Base-by-base conservation (phyloP, 208 protist genomes). In the Lotmaria passim region DNA sequence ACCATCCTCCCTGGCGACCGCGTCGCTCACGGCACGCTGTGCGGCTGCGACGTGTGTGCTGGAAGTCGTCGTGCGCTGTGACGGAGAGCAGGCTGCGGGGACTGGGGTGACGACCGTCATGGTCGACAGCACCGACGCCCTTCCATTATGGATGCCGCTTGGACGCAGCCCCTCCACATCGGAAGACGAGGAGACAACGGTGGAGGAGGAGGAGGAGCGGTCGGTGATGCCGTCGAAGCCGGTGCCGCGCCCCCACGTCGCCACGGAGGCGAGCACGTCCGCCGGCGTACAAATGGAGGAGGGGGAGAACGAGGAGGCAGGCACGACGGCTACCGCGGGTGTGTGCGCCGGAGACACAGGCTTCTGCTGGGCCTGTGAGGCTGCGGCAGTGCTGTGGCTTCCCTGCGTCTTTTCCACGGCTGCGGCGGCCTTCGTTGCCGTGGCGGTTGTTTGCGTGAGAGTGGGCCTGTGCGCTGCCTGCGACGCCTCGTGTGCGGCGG, bases 151-250 rank as follows among this genome's bases (percentile, higher is more conserved):
- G 11, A 28, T 12, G n/a, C 2, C 41, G 21, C 26, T 23, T 33
- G 39, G 26, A 41, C 23, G 57, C n/a, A 15, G 31, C 23, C 28
- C 41, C 7, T 53, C 53, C 33, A 26, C 15, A 19, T 17, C 28
- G 51, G 28, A 11, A 10, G n/a, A 2, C 7, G 53, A 59, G 7
- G 53, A 3, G 6, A 15, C 15, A 6, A n/a, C n/a, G n/a, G n/a
- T n/a, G n/a, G 24, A 39, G 14, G 53, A 43, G 10, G 57, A 53
- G 23, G 50, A 46, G 33, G 60, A 47, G 3, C 2, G 53, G 55
- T 63, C 69, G 46, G 69, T 63, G 59, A 75, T 75, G 61, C 60
- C 69, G 36, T 64, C 69, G 33, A 68, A 75, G 30, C 61, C 69
- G 24, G 61, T 69, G 53, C 59, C 69, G 39, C 61, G 69, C 31